Evolutionary conservation across 257 asterid species (phyloP), one percentile per base, ranked within the genome.

Genomic region (Vinca minor): DNA sequence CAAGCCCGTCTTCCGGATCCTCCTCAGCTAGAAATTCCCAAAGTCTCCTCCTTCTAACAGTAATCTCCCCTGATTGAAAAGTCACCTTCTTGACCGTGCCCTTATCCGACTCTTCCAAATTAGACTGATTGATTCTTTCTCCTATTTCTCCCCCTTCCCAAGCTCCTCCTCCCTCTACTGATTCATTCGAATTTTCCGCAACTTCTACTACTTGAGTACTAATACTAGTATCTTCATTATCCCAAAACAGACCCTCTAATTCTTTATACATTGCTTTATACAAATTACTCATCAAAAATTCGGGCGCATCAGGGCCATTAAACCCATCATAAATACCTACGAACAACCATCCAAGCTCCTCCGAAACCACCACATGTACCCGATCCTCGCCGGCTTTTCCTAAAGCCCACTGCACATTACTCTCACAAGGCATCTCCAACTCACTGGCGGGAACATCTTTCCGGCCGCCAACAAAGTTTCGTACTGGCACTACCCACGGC

Each of bases 331-430:
- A 91, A 70, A 91, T 91, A 59, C 98, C 98, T 54, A 91, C 96
- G 72, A 91, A 91, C 57, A 91, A 74, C 96, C 96, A 91, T n/a
- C 96, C 96, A 53, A 81, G 83, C 73, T 91, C 98, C 77, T 91
- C 96, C 4, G 98, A 91, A 31, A 91, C 91, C 59, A 88, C 95
- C 82, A 91, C 98, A 32, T 91, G 98, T 42, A 91, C 98, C 69
- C 96, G 87, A 73, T 91, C 98, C 84, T 91, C 98, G 6, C 98
- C 98, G 0, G 98, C 98, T 75, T 91, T 91, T 67, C 94, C 94
- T 44, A 86, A 64, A 6, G 98, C 98, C 96, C 98, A 91, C 72
- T 91, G 96, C 69, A 80, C 87, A 71, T 91, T 88, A 66, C 78
- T 77, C 74, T 82, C 93, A 31, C 78, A 63, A n/a, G 67, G 83